Percentiles rank a stretch among this genome's conserved stretches.
Evolutionary conservation across 2,329 filamentous ascomycete genomes (phyloP).

Genomic region (Trichophyton mentagrophytes): DNA sequence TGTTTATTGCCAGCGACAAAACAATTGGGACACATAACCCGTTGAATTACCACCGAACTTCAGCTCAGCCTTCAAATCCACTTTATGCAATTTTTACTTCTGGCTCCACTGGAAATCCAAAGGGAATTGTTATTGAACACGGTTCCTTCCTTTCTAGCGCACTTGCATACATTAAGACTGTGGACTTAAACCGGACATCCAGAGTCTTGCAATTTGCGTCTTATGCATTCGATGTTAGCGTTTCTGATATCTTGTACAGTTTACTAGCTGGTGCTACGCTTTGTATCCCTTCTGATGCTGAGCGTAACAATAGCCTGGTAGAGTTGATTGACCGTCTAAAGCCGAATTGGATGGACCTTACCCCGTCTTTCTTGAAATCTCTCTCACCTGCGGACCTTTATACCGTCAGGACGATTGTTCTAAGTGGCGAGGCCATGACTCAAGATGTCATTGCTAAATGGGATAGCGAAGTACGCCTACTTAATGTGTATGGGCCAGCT

Average conservation of each 20-base stretch:
- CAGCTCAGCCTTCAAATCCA: background rate
- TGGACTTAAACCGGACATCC: slow-evolving; percentile 33
- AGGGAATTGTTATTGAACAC: slow-evolving; percentile 52
- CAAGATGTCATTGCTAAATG: slow-evolving; percentile 16
- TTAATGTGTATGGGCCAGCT: slow-evolving; percentile 24
- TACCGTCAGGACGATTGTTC: slow-evolving; percentile 24
- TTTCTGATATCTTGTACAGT: slow-evolving; percentile 63
- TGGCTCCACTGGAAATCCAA: slow-evolving; percentile 41
- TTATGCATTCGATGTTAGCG: slow-evolving; percentile 77
- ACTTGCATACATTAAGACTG: slow-evolving; percentile 34
- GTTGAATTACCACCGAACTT: background rate
- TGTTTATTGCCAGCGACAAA: background rate
- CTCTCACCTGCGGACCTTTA: slow-evolving; percentile 27
- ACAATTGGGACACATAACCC: background rate
- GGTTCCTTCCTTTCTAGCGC: slow-evolving; percentile 18
- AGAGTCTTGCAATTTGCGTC: slow-evolving; percentile 67
- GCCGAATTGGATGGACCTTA: slow-evolving; percentile 41
- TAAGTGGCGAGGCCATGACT: slow-evolving; percentile 19
- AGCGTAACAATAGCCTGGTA: slow-evolving; percentile 29
- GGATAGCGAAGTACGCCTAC: slow-evolving; percentile 22
- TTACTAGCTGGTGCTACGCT: slow-evolving; percentile 28
- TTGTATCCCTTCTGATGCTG: slow-evolving; percentile 30
- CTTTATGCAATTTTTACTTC: slow-evolving; percentile 50
- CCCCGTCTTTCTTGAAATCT: slow-evolving; percentile 39
- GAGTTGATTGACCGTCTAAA: background rate